Base-by-base conservation (phyloP, 192 early-diverging fungal species). In the Backusella circina region DNA sequence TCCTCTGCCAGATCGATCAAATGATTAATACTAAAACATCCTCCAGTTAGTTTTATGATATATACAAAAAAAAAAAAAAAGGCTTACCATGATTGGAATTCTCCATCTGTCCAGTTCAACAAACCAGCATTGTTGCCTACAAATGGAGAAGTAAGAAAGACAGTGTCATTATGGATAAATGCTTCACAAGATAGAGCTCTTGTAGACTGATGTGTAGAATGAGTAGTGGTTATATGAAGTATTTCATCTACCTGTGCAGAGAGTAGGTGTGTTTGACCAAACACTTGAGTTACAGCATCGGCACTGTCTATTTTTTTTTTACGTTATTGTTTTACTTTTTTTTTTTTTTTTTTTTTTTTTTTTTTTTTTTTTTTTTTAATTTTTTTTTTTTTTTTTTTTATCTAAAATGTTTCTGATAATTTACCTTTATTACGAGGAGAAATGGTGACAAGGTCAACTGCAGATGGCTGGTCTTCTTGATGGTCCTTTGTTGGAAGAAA, bases 1-100 rank as follows among this genome's bases (percentile, higher is more conserved):
- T 79, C 78, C 72, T 83, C 82, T 28, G 78, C 82, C 13, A 79
- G 30, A 50, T 83, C 82, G 32, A 83, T 77, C 16, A 83, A 41
- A 37, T 74, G 75, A 28, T 64, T 79, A 57, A 83, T 76, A 41
- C 82, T 82, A 39, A 39, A 69, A 65, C 3, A 33, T 41, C 3
- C 31, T 8, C 32, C 15, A 44, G 71, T 54, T 26, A 32, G 28
- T 72, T 30, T 16, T 54, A 8, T 33, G 28, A 72, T 50, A 21
- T 2, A 35, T 50, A 10, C 37, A 50, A 10, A 50, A 21, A 9
- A 51, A 18, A 23, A 30, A 41, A 57, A 1, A 8, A 15, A 70
- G 1, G 10, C 18, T 21, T 77, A 77, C 75, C 75, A 74, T 74
- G 67, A 65, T 67, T 81, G 75, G 50, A 81, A 81, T 65, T 81